Conservation (phyloP, 2,329 filamentous ascomycete genomes). For the Pseudogymnoascus sp. region DNA sequence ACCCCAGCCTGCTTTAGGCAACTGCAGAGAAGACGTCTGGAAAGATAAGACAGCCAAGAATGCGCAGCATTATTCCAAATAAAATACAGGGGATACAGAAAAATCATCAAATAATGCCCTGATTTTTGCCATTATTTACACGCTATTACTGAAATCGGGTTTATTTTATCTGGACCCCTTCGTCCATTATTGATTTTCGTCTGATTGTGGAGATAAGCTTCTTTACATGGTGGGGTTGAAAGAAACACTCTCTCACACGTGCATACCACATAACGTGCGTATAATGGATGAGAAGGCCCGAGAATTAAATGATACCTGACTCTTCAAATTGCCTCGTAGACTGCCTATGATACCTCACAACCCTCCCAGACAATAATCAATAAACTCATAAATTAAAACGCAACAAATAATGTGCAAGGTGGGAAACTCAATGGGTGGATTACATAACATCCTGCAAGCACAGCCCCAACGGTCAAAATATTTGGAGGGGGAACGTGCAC, state of each 20-base stretch:
- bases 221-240: background rate
- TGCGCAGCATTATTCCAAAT: background rate
- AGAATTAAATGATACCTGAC: background rate
- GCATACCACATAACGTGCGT: background rate
- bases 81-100: background rate
- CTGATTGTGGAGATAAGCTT: conserved; percentile 4
- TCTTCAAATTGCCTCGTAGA: background rate
- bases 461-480: background rate
- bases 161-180: background rate
- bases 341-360: background rate
- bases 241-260: background rate
- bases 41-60: background rate
- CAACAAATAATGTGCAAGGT: background rate
- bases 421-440: background rate
- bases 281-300: background rate
- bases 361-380: background rate
- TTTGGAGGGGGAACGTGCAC: background rate
- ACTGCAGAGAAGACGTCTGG: background rate
- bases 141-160: background rate
- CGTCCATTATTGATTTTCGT: background rate
- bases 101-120: background rate
- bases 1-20: conserved; percentile 1
- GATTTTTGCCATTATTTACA: background rate
- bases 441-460: conserved; percentile 2
- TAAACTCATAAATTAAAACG: background rate